These are phyloP conservation scores for Nelumbo lutea DNA, from an alignment of 164 flowering plant genomes.

Conservation along the genomic window DNA sequence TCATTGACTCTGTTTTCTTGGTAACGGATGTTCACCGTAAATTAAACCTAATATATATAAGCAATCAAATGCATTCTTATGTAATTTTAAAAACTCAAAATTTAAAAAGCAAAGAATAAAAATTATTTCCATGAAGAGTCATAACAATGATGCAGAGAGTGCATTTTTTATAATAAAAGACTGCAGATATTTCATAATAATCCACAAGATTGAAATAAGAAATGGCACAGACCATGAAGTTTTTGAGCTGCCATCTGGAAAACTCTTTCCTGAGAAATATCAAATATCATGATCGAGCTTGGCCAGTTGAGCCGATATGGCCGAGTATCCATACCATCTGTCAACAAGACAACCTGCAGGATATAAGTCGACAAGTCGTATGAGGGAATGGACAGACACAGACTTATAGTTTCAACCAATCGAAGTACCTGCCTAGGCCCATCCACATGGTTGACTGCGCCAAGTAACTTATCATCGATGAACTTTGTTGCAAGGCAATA, in stretches of 20 bases:
- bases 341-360: conserved; percentile 75
- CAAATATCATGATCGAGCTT: conserved; percentile 60
- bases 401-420: background rate
- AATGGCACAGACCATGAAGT: conserved; percentile 51
- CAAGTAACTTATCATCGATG: conserved; percentile 72
- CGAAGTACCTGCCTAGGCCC: conserved; percentile 67
- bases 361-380: conserved; percentile 14
- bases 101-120: background rate
- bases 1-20: no score
- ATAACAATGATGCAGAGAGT: no score
- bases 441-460: conserved; percentile 34
- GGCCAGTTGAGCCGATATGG: conserved; percentile 89
- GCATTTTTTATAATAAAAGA: background rate
- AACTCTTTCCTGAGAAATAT: conserved; percentile 58
- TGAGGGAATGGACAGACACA: background rate
- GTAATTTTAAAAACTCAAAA: background rate
- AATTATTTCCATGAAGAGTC: no score
- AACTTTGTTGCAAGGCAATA: conserved; percentile 81
- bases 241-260: conserved; percentile 44
- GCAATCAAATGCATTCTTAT: background rate
- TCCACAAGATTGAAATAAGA: background rate
- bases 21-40: no score
- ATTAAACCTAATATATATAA: no score
- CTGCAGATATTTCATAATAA: background rate
- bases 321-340: conserved; percentile 96